Conservation (phyloP, 192 early-diverging fungal species). For the Gamsiella multidivaricata region DNA sequence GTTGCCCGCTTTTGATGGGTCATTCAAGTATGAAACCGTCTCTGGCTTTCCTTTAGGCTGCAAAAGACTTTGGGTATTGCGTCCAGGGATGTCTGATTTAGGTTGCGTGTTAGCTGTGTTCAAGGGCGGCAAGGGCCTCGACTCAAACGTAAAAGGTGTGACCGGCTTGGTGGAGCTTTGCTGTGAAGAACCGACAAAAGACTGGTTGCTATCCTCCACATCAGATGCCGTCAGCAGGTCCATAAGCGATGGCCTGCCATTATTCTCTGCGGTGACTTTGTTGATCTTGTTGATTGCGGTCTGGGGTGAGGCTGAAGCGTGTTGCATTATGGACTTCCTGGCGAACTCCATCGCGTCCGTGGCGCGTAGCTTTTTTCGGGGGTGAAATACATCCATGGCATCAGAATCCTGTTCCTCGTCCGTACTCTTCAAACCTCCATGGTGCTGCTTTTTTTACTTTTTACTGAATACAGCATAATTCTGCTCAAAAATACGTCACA, state of each 20-base stretch:
- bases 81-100: not conserved
- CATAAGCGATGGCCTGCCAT: constrained; percentile 8
- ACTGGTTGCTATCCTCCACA: not conserved
- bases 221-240: constrained; percentile 29
- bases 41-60: not conserved
- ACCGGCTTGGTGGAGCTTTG: constrained; percentile 15
- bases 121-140: constrained; percentile 3
- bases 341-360: constrained; percentile 26
- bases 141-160: constrained; percentile 25
- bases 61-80: not conserved
- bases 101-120: too few relatives aligned
- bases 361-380: too few relatives aligned
- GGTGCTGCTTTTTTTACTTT: too few relatives aligned
- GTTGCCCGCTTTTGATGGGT: not conserved
- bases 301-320: constrained; percentile 13
- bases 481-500: too few relatives aligned
- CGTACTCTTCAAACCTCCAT: too few relatives aligned
- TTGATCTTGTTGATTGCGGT: constrained; percentile 16
- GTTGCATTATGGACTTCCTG: constrained; percentile 38
- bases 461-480: too few relatives aligned
- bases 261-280: constrained; percentile 15
- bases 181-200: not conserved
- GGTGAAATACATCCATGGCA: too few relatives aligned
- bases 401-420: constrained; percentile 6
- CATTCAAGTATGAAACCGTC: not conserved